Conservation (phyloP, 2,329 filamentous ascomycete genomes). For the Sodiomyces alkalinus region DNA sequence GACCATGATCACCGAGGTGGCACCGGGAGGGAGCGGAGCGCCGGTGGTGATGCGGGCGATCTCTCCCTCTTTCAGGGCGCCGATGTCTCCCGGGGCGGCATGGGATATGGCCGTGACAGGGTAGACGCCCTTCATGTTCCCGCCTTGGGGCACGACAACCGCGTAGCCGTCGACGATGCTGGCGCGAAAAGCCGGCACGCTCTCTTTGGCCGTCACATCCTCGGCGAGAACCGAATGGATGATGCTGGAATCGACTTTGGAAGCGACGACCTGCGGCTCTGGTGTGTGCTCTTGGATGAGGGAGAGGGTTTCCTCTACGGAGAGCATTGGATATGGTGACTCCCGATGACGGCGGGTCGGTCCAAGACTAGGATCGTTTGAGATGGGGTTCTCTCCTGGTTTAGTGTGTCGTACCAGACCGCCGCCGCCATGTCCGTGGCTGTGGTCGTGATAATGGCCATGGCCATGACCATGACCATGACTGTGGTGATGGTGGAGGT, state of each 20-base stretch:
- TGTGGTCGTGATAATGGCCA: conserved; percentile 35
- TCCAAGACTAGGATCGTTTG: conserved; percentile 45
- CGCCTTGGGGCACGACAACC: conserved; percentile 49
- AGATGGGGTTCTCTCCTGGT: conserved; percentile 38
- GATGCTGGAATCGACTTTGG: conserved; percentile 47
- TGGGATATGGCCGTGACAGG: conserved; percentile 80
- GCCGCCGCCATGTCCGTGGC: conserved; percentile 46
- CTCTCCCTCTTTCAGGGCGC: conserved; percentile 52
- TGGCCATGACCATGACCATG: conserved; percentile 38
- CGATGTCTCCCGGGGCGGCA: conserved; percentile 56
- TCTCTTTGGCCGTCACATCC: conserved; percentile 64
- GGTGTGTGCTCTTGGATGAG: conserved; percentile 64
- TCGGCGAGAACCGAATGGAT: conserved; percentile 70
- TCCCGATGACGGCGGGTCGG: conserved; percentile 61
- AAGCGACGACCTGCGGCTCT: conserved; percentile 35
- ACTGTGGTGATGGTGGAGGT: conserved; percentile 36
- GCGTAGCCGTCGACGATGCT: conserved; percentile 98
- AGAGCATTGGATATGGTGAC: conserved; percentile 86
- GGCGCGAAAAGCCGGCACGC: conserved; percentile 83
- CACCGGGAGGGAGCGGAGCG: conserved; percentile 74
- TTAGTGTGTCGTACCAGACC: conserved; percentile 59
- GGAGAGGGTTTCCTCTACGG: conserved; percentile 64
- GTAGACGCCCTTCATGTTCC: conserved; percentile 61
- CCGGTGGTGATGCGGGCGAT: conserved; percentile 90
- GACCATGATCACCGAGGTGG: conserved; percentile 90